phyloP scores from a whole-genome alignment of 2,329 filamentous ascomycete genomes.

The Scytalidium lignicola region DNA sequence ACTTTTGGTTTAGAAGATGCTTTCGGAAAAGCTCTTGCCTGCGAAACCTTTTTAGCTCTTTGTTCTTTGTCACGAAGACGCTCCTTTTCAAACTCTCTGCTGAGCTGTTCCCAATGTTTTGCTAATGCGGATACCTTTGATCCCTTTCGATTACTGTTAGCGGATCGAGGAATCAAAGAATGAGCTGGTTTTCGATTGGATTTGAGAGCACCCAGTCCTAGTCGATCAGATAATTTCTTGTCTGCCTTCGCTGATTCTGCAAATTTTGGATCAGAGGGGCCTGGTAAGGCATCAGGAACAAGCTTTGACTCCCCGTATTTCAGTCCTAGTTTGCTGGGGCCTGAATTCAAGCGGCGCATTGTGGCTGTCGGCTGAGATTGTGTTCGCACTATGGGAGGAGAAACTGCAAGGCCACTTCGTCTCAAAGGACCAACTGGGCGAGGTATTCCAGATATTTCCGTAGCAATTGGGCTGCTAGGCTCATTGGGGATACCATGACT shows the following conservation, averaged over 20 bases:
- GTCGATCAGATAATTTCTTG: constrained; percentile 71
- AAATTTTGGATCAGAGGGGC: constrained; percentile 19
- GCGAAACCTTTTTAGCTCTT: constrained; percentile 68
- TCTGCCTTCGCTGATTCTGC: constrained; percentile 35
- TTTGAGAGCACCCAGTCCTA: constrained; percentile 64
- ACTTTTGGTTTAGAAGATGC: constrained; percentile 94
- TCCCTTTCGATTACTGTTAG: constrained; percentile 63
- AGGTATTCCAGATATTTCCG: constrained; percentile 26
- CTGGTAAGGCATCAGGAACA: constrained; percentile 8
- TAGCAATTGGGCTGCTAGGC: constrained; percentile 1
- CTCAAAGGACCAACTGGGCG: constrained; percentile 19
- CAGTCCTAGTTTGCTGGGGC: constrained; percentile 12
- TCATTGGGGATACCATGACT: constrained; percentile 13
- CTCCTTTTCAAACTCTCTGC: constrained; percentile 85
- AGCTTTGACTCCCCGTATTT: constrained; percentile 17
- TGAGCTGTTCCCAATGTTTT: constrained; percentile 94
- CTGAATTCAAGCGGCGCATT: constrained; percentile 21
- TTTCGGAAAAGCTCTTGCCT: constrained; percentile 78
- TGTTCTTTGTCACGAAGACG: constrained; percentile 79
- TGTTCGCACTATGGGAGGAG: constrained; percentile 27
- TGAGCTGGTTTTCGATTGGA: constrained; percentile 45
- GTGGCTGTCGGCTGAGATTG: constrained; percentile 29
- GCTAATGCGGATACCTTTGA: constrained; percentile 87
- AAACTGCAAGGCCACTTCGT: constrained; percentile 17
- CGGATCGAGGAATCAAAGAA: constrained; percentile 87